These are phyloP conservation scores for Aspergillus quadricinctus DNA, from an alignment of 2,329 filamentous ascomycete species.

Conservation along the genomic window DNA sequence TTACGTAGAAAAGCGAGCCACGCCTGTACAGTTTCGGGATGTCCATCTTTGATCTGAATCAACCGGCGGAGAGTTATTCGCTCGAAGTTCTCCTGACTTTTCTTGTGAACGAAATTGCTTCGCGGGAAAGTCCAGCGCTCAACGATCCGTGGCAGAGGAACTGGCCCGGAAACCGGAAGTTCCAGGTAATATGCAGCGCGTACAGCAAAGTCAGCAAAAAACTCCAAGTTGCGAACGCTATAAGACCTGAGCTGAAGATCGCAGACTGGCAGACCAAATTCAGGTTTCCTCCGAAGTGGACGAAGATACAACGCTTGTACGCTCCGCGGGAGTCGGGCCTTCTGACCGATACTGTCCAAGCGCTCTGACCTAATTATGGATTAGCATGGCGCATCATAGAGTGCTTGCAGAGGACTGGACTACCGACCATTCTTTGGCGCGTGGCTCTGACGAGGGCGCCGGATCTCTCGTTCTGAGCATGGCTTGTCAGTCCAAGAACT, in stretches of 20 bases:
- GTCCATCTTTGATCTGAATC: constrained; percentile 88
- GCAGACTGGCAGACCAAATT: constrained; percentile 77
- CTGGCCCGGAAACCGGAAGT: constrained; percentile 77
- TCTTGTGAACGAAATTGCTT: constrained; percentile 91
- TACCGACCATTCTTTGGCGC: constrained; percentile 29
- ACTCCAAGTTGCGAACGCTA: constrained; percentile 82
- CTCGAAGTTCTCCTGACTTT: constrained; percentile 97
- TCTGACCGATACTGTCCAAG: constrained; percentile 28
- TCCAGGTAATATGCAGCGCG: constrained; percentile 92
- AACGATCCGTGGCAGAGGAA: constrained; percentile 78
- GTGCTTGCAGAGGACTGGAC: neutral
- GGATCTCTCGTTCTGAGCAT: constrained; percentile 10
- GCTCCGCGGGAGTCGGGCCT: constrained; percentile 64
- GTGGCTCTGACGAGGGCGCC: constrained; percentile 11
- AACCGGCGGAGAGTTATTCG: constrained; percentile 78
- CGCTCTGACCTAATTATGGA: constrained; percentile 30
- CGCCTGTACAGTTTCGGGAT: constrained; percentile 80
- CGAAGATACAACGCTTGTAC: constrained; percentile 83
- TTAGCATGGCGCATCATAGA: constrained; percentile 6
- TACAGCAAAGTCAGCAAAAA: constrained; percentile 91
- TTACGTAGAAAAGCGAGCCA: constrained; percentile 93
- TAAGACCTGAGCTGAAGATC: constrained; percentile 92
- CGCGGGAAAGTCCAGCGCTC: constrained; percentile 93
- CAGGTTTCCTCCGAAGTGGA: constrained; percentile 69
- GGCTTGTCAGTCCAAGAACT: neutral